Percentiles rank a stretch among this genome's conserved stretches.
phyloP scores from a whole-genome alignment of 139 green algal species.

The Astrephomene gubernaculifera region DNA sequence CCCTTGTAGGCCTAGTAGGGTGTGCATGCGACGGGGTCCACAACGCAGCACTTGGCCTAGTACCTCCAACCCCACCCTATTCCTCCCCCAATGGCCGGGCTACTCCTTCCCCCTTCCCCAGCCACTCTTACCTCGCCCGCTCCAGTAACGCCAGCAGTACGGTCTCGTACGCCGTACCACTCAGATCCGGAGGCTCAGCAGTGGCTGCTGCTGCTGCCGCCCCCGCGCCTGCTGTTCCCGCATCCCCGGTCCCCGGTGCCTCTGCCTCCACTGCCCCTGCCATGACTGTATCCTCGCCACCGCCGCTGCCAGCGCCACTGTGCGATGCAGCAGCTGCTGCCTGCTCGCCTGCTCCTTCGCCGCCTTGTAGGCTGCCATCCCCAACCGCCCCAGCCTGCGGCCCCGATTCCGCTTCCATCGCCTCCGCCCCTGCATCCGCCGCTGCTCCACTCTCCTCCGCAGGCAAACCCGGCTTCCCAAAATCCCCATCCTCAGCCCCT shows the following conservation, averaged over 20 bases:
- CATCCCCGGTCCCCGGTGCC: neutral
- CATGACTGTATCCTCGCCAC: neutral
- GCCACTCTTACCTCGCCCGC: constrained; percentile 13
- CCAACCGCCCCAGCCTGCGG: neutral
- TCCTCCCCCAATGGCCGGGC: no score
- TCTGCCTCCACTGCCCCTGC: neutral
- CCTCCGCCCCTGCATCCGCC: constrained; percentile 5
- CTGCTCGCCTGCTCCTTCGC: neutral
- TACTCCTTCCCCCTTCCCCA: no score
- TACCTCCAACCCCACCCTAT: no score
- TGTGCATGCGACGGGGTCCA: no score
- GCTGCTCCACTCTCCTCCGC: neutral
- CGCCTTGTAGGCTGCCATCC: neutral
- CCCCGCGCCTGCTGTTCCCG: neutral
- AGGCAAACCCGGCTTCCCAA: neutral
- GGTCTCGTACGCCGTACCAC: constrained; percentile 67
- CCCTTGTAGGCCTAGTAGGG: no score
- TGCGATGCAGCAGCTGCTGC: neutral
- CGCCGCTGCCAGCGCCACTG: neutral
- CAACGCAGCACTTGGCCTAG: no score
- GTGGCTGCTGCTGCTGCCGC: neutral
- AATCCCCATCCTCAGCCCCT: no score
- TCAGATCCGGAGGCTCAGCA: neutral
- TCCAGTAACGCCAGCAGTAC: constrained; percentile 68
- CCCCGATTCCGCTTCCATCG: neutral